phyloP scores from a whole-genome alignment of 257 asterid species.

The Craterostigma plantagineum region DNA sequence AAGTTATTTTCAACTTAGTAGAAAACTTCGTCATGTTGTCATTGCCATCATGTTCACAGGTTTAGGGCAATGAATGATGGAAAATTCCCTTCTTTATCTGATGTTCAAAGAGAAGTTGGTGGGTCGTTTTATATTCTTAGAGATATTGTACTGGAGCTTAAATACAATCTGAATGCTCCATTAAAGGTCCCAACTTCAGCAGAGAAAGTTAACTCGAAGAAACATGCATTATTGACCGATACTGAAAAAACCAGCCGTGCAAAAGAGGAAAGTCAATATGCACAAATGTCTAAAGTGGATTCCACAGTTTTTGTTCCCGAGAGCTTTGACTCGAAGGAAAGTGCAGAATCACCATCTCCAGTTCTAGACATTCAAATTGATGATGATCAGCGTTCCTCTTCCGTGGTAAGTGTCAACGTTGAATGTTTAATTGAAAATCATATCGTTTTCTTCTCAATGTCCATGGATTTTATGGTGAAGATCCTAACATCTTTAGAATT shows the following conservation, averaged over 20 bases:
- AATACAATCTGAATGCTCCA: conserved; percentile 14
- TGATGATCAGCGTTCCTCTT: conserved; percentile 6
- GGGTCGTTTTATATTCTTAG: conserved; percentile 41
- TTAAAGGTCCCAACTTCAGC: conserved; percentile 4
- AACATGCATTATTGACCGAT: conserved; percentile 10
- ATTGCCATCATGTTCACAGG: conserved; percentile 23
- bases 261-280: conserved; percentile 7
- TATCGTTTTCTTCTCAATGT: not conserved
- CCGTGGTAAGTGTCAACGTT: conserved; percentile 6
- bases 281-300: conserved; percentile 6
- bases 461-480: not conserved
- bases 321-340: conserved; percentile 9
- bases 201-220: conserved; percentile 11
- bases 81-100: conserved; percentile 44
- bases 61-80: conserved; percentile 57
- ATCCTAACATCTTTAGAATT: not conserved
- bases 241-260: conserved; percentile 13
- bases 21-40: conserved; percentile 5
- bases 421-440: not conserved
- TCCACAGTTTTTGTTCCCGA: conserved; percentile 6
- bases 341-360: conserved; percentile 11
- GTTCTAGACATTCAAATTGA: conserved; percentile 12
- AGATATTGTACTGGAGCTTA: conserved; percentile 41
- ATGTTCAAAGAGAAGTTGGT: conserved; percentile 30
- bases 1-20: not conserved